Conservation (phyloP, 306 rosid genomes). For the Vigna radiata region DNA sequence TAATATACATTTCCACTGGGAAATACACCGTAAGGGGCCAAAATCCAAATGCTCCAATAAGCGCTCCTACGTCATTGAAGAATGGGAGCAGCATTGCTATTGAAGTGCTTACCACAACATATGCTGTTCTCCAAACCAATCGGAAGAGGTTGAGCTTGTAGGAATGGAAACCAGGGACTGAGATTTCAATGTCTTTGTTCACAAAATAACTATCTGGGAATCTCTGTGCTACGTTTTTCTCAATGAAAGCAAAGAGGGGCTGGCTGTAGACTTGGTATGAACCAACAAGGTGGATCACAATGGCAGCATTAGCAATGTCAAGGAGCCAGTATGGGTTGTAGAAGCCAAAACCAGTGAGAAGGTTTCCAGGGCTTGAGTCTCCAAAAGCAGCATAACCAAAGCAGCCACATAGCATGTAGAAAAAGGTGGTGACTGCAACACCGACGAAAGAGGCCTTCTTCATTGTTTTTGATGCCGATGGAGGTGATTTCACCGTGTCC, state of each 20-base stretch:
- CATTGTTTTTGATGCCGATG: conserved; percentile 79
- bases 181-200: conserved; percentile 49
- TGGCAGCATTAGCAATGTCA: conserved; percentile 84
- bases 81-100: conserved; percentile 79
- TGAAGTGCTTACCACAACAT: conserved; percentile 59
- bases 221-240: conserved; percentile 44
- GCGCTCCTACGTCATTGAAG: conserved; percentile 73
- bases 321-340: conserved; percentile 80
- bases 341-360: conserved; percentile 79
- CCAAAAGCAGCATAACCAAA: conserved; percentile 84
- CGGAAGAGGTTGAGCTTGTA: conserved; percentile 70
- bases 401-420: conserved; percentile 90
- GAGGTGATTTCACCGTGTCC: conserved; percentile 79
- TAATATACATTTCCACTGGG: conserved; percentile 84
- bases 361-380: conserved; percentile 74
- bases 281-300: conserved; percentile 82
- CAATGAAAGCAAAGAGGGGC: conserved; percentile 77
- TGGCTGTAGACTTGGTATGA: conserved; percentile 84
- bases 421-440: conserved; percentile 62
- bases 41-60: conserved; percentile 82
- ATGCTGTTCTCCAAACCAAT: conserved; percentile 68
- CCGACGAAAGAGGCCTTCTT: conserved; percentile 65
- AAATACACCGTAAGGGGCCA: conserved; percentile 83
- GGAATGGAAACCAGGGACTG: conserved; percentile 37
- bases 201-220: conserved; percentile 62